Conservation (phyloP, 768 basidiomycete species). For the Suillus plorans region DNA sequence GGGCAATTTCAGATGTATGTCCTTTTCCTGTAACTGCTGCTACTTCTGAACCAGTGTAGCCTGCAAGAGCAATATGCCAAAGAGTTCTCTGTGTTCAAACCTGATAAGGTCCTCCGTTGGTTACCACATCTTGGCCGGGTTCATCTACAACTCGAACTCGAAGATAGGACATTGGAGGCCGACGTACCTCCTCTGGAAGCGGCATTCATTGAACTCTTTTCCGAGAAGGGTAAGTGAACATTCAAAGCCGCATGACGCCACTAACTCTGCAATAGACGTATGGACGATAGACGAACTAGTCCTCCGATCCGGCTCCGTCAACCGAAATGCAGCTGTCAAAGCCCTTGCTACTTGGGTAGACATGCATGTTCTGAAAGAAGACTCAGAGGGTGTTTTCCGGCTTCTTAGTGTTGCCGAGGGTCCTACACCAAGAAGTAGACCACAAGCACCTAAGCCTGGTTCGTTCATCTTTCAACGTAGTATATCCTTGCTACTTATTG, state of each 20-base stretch:
- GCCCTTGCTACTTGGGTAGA: constrained; percentile 85
- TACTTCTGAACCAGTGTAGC: constrained; percentile 35
- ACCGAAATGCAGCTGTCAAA: constrained; percentile 62
- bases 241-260: background rate
- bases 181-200: constrained; percentile 90
- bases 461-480: constrained; percentile 1
- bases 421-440: constrained; percentile 26
- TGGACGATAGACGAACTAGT: constrained; percentile 76
- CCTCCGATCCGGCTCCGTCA: constrained; percentile 60
- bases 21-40: constrained; percentile 3
- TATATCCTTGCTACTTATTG: background rate
- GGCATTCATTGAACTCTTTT: constrained; percentile 85
- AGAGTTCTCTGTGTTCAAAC: constrained; percentile 82
- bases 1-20: constrained; percentile 80
- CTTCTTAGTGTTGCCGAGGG: constrained; percentile 65
- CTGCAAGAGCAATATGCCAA: constrained; percentile 74
- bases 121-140: constrained; percentile 87
- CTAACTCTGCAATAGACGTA: constrained; percentile 41
- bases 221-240: constrained; percentile 51
- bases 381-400: constrained; percentile 55
- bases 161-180: constrained; percentile 73
- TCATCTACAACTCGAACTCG: constrained; percentile 74
- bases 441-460: constrained; percentile 26
- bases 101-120: constrained; percentile 90
- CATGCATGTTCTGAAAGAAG: constrained; percentile 76